These are phyloP conservation scores for Backusella luteola DNA, from an alignment of 192 early-diverging fungal species.

Conservation along the genomic window DNA sequence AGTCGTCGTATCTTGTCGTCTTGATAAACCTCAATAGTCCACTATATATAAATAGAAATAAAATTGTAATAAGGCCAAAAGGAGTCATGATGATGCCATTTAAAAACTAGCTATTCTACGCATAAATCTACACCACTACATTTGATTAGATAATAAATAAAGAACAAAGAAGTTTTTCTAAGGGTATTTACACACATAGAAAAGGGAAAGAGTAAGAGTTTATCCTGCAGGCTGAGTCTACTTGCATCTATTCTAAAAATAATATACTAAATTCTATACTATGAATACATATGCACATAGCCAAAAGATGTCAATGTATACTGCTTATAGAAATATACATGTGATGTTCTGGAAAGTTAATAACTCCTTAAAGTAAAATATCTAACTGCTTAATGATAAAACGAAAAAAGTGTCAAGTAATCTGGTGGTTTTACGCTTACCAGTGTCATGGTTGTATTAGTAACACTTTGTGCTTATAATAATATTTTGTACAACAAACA, in stretches of 20 bases:
- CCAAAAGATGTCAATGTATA: not conserved
- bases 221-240: too few relatives aligned
- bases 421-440: not conserved
- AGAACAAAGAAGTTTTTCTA: not conserved
- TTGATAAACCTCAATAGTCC: too few relatives aligned
- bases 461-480: not conserved
- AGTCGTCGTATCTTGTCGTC: too few relatives aligned
- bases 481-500: not conserved
- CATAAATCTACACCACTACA: not conserved
- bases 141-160: not conserved
- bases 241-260: too few relatives aligned
- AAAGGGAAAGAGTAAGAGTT: not conserved
- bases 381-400: too few relatives aligned
- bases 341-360: not conserved
- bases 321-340: not conserved
- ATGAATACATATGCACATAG: not conserved
- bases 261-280: too few relatives aligned
- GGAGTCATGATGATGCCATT: not conserved
- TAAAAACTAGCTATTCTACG: not conserved
- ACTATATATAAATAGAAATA: not conserved
- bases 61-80: not conserved
- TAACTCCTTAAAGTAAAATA: not conserved
- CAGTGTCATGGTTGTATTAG: too few relatives aligned
- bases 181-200: not conserved
- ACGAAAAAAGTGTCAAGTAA: too few relatives aligned